Evolutionary conservation across 257 asterid species (phyloP), one percentile per base, ranked within the genome.

Genomic region (Scutellaria baicalensis): DNA sequence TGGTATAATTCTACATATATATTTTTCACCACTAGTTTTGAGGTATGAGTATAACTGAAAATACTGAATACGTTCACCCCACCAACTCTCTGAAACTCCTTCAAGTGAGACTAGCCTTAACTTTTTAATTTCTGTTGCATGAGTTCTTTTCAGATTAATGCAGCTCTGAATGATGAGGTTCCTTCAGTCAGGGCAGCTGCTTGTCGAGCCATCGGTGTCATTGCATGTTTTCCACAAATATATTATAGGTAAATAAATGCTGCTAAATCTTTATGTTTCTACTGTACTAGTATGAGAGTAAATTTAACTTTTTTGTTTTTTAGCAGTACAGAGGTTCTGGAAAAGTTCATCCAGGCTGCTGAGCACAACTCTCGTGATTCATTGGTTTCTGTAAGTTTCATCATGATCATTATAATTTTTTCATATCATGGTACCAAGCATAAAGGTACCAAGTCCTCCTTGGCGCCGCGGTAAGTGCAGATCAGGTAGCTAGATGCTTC

Each of bases 171-270:
- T 44, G 97, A 92, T 70, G 90, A 80, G 74, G 84, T 79, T 75
- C 90, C 98, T 69, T 84, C 91, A 52, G 98, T 93, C 73, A 85
- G 97, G 66, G 85, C 96, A 71, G 95, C 96, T 77, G 97, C 92
- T 75, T 93, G 97, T 76, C 96, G 98, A 71, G 95, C 97, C 75
- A 88, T 93, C 83, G 98, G 98, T 59, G 89, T 90, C 60, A 85
- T 93, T 76, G 85, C 88, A 39, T 90, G 96, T 83, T 93, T 93
- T 69, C 95, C 93, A 5, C 88, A 81, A 73, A 83, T 88, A 75
- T 83, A 85, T 73, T 84, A 73, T 44, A 88, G 98, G 98, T 92
- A 82, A 70, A 36, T 39, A 52, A 61, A 49, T 59, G 64, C 62
- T 59, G 52, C 66, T 43, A 47, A 10, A 38, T 56, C 55, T 70